Conservation (phyloP, 306 rosid species). For the Cyamopsis tetragonoloba region DNA sequence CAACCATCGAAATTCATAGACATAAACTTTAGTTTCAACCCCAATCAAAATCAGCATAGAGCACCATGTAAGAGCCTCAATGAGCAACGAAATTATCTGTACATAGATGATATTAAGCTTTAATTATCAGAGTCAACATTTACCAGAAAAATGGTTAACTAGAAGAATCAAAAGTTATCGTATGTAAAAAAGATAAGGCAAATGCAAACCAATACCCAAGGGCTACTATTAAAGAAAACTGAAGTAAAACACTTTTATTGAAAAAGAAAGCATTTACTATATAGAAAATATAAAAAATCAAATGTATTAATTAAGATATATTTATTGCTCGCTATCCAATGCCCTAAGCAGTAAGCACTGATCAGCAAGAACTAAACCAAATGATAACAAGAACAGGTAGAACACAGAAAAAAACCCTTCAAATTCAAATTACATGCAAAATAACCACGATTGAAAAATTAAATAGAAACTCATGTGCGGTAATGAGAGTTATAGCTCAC, state of each 20-base stretch:
- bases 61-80: conserved; percentile 78
- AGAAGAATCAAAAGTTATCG: conserved; percentile 15
- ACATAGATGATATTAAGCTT: conserved; percentile 29
- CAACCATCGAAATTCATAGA: conserved; percentile 79
- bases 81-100: conserved; percentile 60
- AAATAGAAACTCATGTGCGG: neutral
- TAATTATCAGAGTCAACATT: conserved; percentile 12
- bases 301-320: too few relatives aligned
- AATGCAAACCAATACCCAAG: too few relatives aligned
- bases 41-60: conserved; percentile 71
- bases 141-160: conserved; percentile 6
- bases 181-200: too few relatives aligned
- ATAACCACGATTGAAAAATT: neutral
- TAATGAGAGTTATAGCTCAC: conserved; percentile 39
- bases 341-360: too few relatives aligned
- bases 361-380: too few relatives aligned
- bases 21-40: conserved; percentile 74
- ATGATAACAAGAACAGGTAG: neutral
- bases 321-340: too few relatives aligned
- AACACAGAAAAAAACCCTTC: conserved; percentile 2
- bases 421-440: conserved; percentile 8
- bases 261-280: too few relatives aligned
- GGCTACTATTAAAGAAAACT: too few relatives aligned
- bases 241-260: too few relatives aligned
- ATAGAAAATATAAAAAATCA: too few relatives aligned